Base-by-base conservation (phyloP, 1,284 basidiomycete genomes). In the Mycena citricolor region DNA sequence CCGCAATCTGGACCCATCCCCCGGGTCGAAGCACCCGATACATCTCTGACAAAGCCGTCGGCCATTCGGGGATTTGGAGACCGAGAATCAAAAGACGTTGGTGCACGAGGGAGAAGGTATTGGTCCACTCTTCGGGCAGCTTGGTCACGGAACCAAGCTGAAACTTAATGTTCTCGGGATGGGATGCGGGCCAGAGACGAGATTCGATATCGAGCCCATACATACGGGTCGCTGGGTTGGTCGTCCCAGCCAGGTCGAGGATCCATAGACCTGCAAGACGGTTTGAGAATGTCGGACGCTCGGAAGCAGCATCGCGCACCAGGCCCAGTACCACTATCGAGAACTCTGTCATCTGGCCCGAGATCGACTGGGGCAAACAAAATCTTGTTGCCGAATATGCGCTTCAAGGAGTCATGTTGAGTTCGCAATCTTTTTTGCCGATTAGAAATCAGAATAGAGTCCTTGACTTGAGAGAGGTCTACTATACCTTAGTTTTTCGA, bases 1-100 rank as follows among this genome's bases (percentile, higher is more conserved):
- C 61, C 5, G 42, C 41, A 12, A 62, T 40, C 44, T 62, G 61
- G 6, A 59, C 52, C 55, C 55, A 59, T 8, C 60, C 61, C 2
- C 60, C 61, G 0, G 62, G 61, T 8, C 49, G 39, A 7, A 61
- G 43, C 5, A 58, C 52, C n/a, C 61, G 56, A 20, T 52, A 51
- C n/a, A 62, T 51, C 44, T 64, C 62, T 1, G 17, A 23, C 13
- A 62, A 28, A 11, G 51, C 55, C 1, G 12, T 3, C 4, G 32
- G 19, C 61, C 62, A 64, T 28, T 59, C 49, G 0, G 24, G 5
- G 2, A 12, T 20, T 17, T 33, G 42, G 16, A 62, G 43, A 26
- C 55, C 59, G 5, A 49, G 42, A 1, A 58, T 44, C 23, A 64
- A 54, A 24, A 60, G 52, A 1, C 61, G 54, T 36, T 62, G 60